Percentiles rank a stretch among this genome's conserved stretches.
These are phyloP conservation scores for Trametes gibbosa DNA, from an alignment of 768 basidiomycete species.

Conservation along the genomic window DNA sequence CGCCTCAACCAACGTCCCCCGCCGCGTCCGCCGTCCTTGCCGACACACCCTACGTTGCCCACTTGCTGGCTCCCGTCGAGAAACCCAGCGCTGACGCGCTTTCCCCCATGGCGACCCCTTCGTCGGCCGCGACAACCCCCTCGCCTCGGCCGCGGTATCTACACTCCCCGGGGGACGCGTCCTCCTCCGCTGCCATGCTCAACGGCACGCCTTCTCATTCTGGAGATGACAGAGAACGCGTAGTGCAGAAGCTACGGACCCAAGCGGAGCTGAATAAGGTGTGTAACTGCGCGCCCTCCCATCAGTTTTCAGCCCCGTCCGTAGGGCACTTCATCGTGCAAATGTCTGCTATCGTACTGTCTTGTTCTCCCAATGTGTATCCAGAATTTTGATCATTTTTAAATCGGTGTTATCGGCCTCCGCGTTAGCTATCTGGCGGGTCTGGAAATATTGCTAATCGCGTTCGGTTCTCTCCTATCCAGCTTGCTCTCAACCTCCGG, in stretches of 20 bases:
- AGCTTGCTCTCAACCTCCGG: constrained; percentile 81
- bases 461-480: constrained; percentile 24
- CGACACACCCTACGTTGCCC: background rate
- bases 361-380: background rate
- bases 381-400: constrained; percentile 11
- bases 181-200: constrained; percentile 32
- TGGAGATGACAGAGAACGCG: constrained; percentile 60
- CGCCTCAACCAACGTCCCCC: constrained; percentile 17
- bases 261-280: constrained; percentile 81
- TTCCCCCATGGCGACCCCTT: constrained; percentile 66
- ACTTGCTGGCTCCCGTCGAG: background rate
- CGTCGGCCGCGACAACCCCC: constrained; percentile 79
- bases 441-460: constrained; percentile 11
- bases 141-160: constrained; percentile 72
- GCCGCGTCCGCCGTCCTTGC: constrained; percentile 10
- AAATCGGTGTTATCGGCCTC: background rate
- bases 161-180: constrained; percentile 41
- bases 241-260: constrained; percentile 73
- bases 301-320: constrained; percentile 47
- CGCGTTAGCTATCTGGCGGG: background rate
- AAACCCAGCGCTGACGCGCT: constrained; percentile 11
- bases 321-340: constrained; percentile 27
- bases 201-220: constrained; percentile 42
- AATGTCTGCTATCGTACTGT: background rate
- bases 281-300: constrained; percentile 20